Percentiles rank a stretch among this genome's conserved stretches.
Evolutionary conservation across 192 early-diverging fungal genomes (phyloP).

Genomic region (Backusella liffmaniae): DNA sequence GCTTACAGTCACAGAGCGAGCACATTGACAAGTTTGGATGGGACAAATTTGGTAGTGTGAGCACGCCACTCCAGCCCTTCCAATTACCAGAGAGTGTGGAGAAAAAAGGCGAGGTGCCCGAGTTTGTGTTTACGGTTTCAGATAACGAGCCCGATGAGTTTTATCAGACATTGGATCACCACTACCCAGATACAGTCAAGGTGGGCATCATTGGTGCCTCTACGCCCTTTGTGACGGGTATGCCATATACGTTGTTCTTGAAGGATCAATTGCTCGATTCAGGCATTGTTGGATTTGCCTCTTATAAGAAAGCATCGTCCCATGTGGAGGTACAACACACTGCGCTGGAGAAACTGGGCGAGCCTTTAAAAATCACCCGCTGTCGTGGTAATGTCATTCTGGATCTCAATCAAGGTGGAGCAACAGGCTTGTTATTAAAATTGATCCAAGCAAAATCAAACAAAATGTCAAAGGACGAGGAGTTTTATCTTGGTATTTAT

Average conservation of each 20-base stretch:
- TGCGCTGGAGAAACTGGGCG: conserved; percentile 41
- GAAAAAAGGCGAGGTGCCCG: not conserved
- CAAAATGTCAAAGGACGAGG: conserved; percentile 49
- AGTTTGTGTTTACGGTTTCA: conserved; percentile 40
- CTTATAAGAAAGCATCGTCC: not conserved
- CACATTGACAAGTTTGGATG: conserved; percentile 30
- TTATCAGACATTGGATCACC: conserved; percentile 47
- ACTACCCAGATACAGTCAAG: conserved; percentile 41
- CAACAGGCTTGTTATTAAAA: conserved; percentile 47
- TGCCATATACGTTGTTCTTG: conserved; percentile 50
- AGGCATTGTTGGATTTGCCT: conserved; percentile 49
- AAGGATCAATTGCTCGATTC: conserved; percentile 40
- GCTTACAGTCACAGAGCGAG: conserved; percentile 23
- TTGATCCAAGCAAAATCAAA: conserved; percentile 29
- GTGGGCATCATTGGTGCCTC: conserved; percentile 49
- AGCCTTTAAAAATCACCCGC: conserved; percentile 51
- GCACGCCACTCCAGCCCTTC: conserved; percentile 13
- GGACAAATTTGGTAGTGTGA: conserved; percentile 29
- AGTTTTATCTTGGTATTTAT: conserved; percentile 50
- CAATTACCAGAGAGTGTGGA: not conserved
- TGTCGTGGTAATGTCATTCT: conserved; percentile 58
- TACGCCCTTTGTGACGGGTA: conserved; percentile 54
- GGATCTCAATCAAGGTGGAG: conserved; percentile 48
- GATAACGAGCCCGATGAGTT: conserved; percentile 55
- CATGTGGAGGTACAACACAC: conserved; percentile 33